Conservation (phyloP, 345 rosid species). For the Leavenworthia alabamica region DNA sequence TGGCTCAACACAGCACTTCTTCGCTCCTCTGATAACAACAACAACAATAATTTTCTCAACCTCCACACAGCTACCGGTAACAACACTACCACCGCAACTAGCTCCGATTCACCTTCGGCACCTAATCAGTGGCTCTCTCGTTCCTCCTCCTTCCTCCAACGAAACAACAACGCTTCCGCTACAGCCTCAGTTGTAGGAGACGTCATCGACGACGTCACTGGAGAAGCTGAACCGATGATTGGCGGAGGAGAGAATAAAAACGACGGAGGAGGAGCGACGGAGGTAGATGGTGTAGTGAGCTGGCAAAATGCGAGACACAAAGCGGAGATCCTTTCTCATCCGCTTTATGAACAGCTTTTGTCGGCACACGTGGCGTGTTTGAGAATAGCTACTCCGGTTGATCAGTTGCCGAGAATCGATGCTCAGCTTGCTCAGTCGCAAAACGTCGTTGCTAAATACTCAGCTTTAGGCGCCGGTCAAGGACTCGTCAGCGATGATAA, state of each 20-base stretch:
- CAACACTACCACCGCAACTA: conserved; percentile 29
- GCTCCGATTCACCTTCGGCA: conserved; percentile 38
- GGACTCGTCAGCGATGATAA: conserved; percentile 66
- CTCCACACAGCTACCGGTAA: conserved; percentile 48
- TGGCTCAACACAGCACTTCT: conserved; percentile 91
- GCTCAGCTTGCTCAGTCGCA: conserved; percentile 97
- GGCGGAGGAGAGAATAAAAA: conserved; percentile 24
- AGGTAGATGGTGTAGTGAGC: conserved; percentile 47
- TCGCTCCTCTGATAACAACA: conserved; percentile 41
- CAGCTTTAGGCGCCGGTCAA: conserved; percentile 50
- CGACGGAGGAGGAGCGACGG: conserved; percentile 43
- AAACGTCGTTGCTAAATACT: conserved; percentile 82
- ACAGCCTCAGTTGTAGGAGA: conserved; percentile 41
- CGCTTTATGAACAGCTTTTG: conserved; percentile 84
- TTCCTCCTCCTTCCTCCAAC: conserved; percentile 40
- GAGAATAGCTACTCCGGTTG: conserved; percentile 92
- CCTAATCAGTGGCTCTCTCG: conserved; percentile 77
- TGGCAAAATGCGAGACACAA: conserved; percentile 89
- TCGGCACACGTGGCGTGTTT: conserved; percentile 87
- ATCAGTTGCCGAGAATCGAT: conserved; percentile 90
- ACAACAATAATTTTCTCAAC: conserved; percentile 53
- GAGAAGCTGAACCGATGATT: conserved; percentile 40
- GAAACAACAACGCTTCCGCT: conserved; percentile 53
- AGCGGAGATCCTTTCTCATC: conserved; percentile 83
- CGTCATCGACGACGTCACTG: conserved; percentile 51